Conservation (phyloP, 1,139 yeast species). For the Diutina catenulata region DNA sequence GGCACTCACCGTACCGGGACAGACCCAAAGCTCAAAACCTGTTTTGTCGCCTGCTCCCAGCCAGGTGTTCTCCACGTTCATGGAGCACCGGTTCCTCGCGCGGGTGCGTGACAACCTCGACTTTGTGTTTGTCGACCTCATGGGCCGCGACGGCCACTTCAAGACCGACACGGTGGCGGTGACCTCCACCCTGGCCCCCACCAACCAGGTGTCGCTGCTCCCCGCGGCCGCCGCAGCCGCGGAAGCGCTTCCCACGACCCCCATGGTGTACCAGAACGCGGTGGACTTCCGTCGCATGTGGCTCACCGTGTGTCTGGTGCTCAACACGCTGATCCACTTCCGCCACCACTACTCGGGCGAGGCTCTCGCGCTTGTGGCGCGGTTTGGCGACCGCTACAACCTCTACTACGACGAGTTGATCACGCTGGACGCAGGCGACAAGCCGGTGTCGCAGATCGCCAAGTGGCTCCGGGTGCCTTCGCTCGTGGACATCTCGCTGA, state of each 20-base stretch:
- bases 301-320: conserved; percentile 35
- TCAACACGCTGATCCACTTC: conserved; percentile 52
- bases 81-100: background rate
- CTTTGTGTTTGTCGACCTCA: background rate
- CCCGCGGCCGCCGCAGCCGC: too few species aligned
- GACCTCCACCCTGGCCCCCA: background rate
- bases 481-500: conserved; percentile 21
- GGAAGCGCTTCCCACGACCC: background rate
- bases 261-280: conserved; percentile 34
- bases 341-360: conserved; percentile 39
- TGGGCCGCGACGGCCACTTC: conserved; percentile 1
- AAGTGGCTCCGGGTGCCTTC: conserved; percentile 33
- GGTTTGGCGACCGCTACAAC: conserved; percentile 20
- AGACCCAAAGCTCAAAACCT: too few species aligned
- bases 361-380: conserved; percentile 24
- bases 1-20: too few species aligned
- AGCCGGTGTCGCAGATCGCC: conserved; percentile 22
- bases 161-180: conserved; percentile 1
- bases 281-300: conserved; percentile 42
- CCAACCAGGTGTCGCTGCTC: too few species aligned
- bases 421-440: conserved; percentile 10
- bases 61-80: background rate
- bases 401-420: conserved; percentile 20
- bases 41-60: background rate
- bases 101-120: background rate